Evolutionary conservation across 768 basidiomycete genomes (phyloP).

Genomic region (Naganishia randhawae): DNA sequence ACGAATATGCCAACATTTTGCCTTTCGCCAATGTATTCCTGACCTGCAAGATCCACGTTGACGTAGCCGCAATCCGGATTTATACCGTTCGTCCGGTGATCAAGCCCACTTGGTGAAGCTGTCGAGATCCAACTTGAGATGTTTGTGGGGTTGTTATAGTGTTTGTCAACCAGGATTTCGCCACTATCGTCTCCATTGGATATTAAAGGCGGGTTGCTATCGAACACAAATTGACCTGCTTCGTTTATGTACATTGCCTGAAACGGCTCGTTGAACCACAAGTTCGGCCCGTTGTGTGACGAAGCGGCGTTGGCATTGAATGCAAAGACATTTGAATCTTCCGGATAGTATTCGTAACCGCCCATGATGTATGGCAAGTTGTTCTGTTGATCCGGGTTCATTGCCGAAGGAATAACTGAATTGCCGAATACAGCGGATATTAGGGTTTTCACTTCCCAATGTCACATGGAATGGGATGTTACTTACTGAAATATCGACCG

Average conservation of each 20-base stretch:
- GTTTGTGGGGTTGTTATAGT: conserved; percentile 5
- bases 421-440: not conserved
- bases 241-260: not conserved
- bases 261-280: conserved; percentile 2
- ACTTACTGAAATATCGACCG: not conserved
- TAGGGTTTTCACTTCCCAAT: not conserved
- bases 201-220: not conserved
- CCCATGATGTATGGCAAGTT: conserved; percentile 16
- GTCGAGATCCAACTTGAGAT: conserved; percentile 16
- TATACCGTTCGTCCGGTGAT: not conserved
- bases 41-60: not conserved
- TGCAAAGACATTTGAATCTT: conserved; percentile 5
- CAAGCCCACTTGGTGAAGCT: not conserved
- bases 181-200: not conserved
- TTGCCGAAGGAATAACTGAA: not conserved
- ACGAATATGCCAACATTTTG: not conserved
- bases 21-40: not conserved
- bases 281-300: not conserved
- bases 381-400: not conserved
- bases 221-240: not conserved
- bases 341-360: conserved; percentile 12
- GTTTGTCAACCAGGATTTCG: not conserved
- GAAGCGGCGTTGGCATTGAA: not conserved
- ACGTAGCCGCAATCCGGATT: not conserved
- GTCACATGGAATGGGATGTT: not conserved